A percentile compares a stretch with the other conserved stretches of the same genome.
Evolutionary conservation across 441 rosid species (phyloP).

Genomic region (Croton laevigatus): DNA sequence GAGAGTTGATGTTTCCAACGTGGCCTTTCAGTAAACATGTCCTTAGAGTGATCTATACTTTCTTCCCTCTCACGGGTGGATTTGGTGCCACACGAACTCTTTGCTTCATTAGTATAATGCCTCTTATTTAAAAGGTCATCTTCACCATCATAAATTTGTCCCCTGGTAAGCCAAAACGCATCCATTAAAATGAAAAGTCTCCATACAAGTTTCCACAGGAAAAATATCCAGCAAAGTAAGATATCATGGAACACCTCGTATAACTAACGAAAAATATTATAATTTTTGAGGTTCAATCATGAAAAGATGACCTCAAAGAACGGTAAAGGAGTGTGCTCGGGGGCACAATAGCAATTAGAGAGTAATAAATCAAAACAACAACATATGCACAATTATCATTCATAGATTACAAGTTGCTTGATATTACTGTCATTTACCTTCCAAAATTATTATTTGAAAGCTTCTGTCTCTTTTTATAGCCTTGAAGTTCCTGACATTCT

Average conservation of each 20-base stretch:
- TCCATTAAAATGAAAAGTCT: not conserved
- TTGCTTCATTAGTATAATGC: constrained; percentile 23
- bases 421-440: constrained; percentile 25
- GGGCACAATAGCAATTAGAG: not conserved
- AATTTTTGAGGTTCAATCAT: too few species aligned
- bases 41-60: constrained; percentile 27
- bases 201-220: constrained; percentile 4
- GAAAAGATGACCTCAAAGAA: not conserved
- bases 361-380: not conserved
- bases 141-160: constrained; percentile 12
- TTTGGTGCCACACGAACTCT: constrained; percentile 21
- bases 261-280: not conserved
- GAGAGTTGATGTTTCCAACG: constrained; percentile 15
- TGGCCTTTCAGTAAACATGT: constrained; percentile 27
- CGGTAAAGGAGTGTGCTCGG: not conserved
- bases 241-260: not conserved
- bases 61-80: constrained; percentile 21
- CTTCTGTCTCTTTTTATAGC: constrained; percentile 25
- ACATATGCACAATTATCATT: not conserved
- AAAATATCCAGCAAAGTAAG: not conserved
- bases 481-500: constrained; percentile 26
- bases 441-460: constrained; percentile 23
- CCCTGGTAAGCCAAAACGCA: constrained; percentile 26
- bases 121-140: constrained; percentile 1
- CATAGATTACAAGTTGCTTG: not conserved